phyloP scores from a whole-genome alignment of 768 basidiomycete species.

The Termitomyces sp. region DNA sequence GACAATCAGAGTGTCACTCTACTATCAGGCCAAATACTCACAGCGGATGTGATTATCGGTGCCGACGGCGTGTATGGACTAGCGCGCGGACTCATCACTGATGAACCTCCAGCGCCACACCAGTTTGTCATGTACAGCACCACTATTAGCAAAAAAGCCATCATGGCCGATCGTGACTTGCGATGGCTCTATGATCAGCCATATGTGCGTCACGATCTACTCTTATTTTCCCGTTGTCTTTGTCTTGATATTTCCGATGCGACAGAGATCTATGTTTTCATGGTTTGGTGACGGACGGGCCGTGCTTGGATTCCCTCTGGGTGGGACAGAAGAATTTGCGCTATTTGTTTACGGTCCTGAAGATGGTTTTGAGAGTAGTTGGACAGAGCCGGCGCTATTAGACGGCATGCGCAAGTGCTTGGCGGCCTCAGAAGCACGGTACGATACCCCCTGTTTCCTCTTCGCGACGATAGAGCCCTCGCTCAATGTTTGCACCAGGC shows the following conservation, averaged over 20 bases:
- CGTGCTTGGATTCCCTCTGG: constrained; percentile 28
- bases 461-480: neutral
- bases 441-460: neutral
- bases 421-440: constrained; percentile 33
- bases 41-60: constrained; percentile 48
- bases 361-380: constrained; percentile 23
- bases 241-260: neutral
- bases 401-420: constrained; percentile 25
- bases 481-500: neutral
- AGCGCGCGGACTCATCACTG: constrained; percentile 13
- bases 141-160: constrained; percentile 30
- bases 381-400: constrained; percentile 23
- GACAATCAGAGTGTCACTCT: constrained; percentile 24
- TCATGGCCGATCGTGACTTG: constrained; percentile 36
- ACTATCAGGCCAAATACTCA: constrained; percentile 33
- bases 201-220: constrained; percentile 13
- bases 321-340: constrained; percentile 24
- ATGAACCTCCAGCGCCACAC: constrained; percentile 10
- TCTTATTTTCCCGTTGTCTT: neutral
- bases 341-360: constrained; percentile 24
- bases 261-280: constrained; percentile 23
- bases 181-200: constrained; percentile 21
- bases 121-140: constrained; percentile 38
- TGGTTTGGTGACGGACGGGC: constrained; percentile 30
- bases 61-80: constrained; percentile 41